These are phyloP conservation scores for Geosiphon pyriformis DNA, from an alignment of 192 early-diverging fungal genomes.

Conservation along the genomic window DNA sequence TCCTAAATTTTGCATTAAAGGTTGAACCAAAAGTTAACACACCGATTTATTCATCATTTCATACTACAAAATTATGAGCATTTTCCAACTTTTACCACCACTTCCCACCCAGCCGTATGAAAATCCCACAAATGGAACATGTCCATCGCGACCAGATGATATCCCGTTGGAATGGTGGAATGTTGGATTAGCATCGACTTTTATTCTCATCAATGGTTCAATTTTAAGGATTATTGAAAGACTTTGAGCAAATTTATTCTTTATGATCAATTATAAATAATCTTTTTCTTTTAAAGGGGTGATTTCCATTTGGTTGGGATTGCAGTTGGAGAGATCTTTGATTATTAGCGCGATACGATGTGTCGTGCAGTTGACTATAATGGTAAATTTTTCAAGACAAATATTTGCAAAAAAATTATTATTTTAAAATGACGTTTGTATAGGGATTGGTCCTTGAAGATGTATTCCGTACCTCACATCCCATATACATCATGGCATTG, in stretches of 20 bases:
- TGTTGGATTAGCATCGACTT: slow-evolving; percentile 52
- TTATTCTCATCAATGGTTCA: slow-evolving; percentile 51
- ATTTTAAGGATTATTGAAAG: not conserved
- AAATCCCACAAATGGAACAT: not conserved
- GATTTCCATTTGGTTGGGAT: slow-evolving; percentile 57
- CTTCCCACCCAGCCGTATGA: too few relatives aligned
- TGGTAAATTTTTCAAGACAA: slow-evolving; percentile 43
- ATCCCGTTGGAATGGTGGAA: slow-evolving; percentile 42
- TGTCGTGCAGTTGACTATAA: slow-evolving; percentile 68
- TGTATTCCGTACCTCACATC: slow-evolving; percentile 58
- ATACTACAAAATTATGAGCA: too few relatives aligned
- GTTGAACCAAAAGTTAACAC: too few relatives aligned
- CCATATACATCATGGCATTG: slow-evolving; percentile 55
- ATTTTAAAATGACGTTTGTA: not conserved
- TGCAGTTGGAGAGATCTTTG: slow-evolving; percentile 59
- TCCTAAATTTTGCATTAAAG: too few relatives aligned
- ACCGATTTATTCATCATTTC: too few relatives aligned
- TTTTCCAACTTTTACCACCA: too few relatives aligned
- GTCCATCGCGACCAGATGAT: slow-evolving; percentile 23
- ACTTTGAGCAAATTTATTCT: not conserved
- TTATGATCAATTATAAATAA: not conserved
- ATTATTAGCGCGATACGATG: slow-evolving; percentile 65
- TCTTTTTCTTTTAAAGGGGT: slow-evolving; percentile 24
- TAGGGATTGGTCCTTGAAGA: slow-evolving; percentile 62
- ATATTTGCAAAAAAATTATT: not conserved